Evolutionary conservation across 352 stramenopile genomes (phyloP).

Genomic region (Phytophthora agathidicida): DNA sequence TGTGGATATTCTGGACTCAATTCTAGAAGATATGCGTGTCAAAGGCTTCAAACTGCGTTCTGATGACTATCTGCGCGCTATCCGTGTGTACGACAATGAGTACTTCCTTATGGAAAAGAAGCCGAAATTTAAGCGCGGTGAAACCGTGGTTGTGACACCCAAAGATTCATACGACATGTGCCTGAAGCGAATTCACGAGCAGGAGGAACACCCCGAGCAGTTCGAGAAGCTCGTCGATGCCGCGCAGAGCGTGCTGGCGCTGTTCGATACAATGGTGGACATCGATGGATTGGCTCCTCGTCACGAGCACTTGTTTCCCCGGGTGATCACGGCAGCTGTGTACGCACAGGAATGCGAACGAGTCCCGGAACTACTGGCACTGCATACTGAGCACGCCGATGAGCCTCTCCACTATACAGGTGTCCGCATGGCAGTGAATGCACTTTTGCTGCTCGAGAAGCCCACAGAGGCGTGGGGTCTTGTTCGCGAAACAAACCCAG

Average conservation of each 20-base stretch:
- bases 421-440: slow-evolving; percentile 65
- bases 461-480: slow-evolving; percentile 45
- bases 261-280: slow-evolving; percentile 76
- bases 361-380: slow-evolving; percentile 42
- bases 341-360: slow-evolving; percentile 59
- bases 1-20: slow-evolving; percentile 33
- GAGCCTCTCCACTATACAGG: slow-evolving; percentile 39
- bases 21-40: slow-evolving; percentile 70
- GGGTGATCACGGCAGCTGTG: slow-evolving; percentile 58
- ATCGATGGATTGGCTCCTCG: slow-evolving; percentile 41
- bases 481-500: slow-evolving; percentile 35
- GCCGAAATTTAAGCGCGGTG: slow-evolving; percentile 6
- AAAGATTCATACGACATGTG: slow-evolving; percentile 56
- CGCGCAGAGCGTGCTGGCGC: slow-evolving; percentile 37
- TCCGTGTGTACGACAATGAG: slow-evolving; percentile 50
- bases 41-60: slow-evolving; percentile 69
- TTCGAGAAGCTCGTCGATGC: slow-evolving; percentile 47
- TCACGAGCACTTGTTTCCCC: slow-evolving; percentile 47
- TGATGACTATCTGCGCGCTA: slow-evolving; percentile 57
- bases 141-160: slow-evolving; percentile 29
- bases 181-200: slow-evolving; percentile 40
- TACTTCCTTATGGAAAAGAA: slow-evolving; percentile 45
- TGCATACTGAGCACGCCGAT: slow-evolving; percentile 37
- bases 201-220: slow-evolving; percentile 51
- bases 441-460: slow-evolving; percentile 55